A percentile compares a stretch with the other conserved stretches of the same genome.
phyloP scores from a whole-genome alignment of 2,329 filamentous ascomycete genomes.

The Fusarium nygamai region DNA sequence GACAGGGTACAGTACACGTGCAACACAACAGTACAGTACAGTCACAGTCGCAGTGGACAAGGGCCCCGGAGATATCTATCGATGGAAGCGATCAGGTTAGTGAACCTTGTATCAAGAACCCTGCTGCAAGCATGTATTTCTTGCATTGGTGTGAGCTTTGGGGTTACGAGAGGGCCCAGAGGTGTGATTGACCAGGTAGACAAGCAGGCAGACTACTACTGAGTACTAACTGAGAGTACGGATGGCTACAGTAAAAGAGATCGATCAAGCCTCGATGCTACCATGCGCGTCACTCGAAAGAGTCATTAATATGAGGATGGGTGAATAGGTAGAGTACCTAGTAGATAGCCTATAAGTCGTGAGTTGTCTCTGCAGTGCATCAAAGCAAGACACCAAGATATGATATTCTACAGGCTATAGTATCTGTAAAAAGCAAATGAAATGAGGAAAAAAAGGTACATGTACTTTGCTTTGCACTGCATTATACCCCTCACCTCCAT shows the following conservation, averaged over 20 bases:
- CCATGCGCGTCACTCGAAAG: conserved; percentile 1
- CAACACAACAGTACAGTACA: neutral
- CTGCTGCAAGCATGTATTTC: conserved; percentile 9
- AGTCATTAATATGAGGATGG: neutral
- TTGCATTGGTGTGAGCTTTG: neutral
- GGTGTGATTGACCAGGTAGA: neutral
- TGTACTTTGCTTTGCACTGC: neutral
- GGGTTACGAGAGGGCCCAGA: neutral
- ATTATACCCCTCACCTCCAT: conserved; percentile 20
- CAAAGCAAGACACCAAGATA: neutral
- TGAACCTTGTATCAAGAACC: neutral
- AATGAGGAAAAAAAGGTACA: neutral
- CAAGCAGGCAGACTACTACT: neutral
- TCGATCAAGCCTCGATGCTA: conserved; percentile 15
- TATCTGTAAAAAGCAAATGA: neutral
- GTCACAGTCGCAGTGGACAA: neutral
- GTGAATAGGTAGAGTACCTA: neutral
- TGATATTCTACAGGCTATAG: neutral
- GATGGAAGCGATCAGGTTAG: neutral
- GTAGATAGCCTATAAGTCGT: neutral
- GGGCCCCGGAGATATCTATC: neutral
- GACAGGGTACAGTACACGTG: neutral
- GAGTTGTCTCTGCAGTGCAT: neutral
- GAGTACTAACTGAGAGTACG: neutral
- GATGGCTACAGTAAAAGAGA: neutral